Conservation (phyloP, 257 asterid species). For the Marsdenia floribunda region DNA sequence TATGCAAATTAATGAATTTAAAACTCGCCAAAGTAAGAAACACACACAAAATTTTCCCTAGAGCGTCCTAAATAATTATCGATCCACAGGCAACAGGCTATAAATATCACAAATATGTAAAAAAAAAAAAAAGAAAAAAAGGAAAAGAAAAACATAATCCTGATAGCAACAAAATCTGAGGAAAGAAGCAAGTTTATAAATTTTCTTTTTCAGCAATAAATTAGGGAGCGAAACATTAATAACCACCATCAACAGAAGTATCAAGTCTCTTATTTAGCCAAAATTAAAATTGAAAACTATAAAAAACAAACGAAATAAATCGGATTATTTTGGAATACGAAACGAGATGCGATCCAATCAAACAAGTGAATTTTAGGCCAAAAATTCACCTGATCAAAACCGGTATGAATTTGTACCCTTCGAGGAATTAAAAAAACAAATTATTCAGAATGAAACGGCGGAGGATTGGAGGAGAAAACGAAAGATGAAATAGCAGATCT, state of each 20-base stretch:
- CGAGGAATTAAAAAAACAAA: not conserved
- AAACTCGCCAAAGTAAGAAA: not conserved
- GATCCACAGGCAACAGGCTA: not conserved
- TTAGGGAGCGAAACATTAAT: not conserved
- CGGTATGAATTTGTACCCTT: not conserved
- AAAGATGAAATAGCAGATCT: too few relatives aligned
- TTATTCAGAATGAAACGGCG: not conserved
- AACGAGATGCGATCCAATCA: not conserved
- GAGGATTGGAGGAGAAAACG: not conserved
- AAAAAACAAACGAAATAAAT: not conserved
- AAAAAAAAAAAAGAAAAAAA: not conserved
- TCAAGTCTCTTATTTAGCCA: not conserved
- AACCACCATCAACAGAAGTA: not conserved
- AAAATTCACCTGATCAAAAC: conserved; percentile 5
- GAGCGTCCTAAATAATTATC: not conserved
- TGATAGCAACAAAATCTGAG: not conserved
- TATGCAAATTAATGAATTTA: not conserved
- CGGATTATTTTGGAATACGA: not conserved
- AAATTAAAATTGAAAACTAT: not conserved
- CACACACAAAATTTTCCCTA: too few relatives aligned
- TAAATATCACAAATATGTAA: not conserved
- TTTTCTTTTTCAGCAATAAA: not conserved
- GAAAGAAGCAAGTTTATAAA: not conserved
- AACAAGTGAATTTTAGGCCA: not conserved
- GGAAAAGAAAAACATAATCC: too few relatives aligned